Evolutionary conservation across 352 stramenopile species (phyloP).

Genomic region (Vaucheria bursata): DNA sequence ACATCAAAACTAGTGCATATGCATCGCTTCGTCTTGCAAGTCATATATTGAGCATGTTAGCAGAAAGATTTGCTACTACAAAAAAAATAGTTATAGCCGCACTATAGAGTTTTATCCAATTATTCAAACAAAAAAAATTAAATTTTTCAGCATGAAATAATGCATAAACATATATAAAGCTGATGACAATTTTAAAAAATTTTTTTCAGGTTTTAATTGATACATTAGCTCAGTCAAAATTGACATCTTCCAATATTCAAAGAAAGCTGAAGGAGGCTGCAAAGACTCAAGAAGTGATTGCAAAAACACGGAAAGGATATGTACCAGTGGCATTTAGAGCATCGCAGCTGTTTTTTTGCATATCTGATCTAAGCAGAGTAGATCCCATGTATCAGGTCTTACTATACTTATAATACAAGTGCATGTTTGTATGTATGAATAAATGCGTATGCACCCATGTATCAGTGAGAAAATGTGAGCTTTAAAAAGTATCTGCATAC

Average conservation of each 20-base stretch:
- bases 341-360: conserved; percentile 77
- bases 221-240: conserved; percentile 79
- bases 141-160: background rate
- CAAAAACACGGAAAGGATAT: conserved; percentile 69
- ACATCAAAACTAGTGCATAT: too few species aligned
- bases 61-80: background rate
- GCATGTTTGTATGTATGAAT: too few species aligned
- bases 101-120: too few species aligned
- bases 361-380: conserved; percentile 71
- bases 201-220: conserved; percentile 68
- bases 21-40: background rate
- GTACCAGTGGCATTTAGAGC: conserved; percentile 72
- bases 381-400: conserved; percentile 71
- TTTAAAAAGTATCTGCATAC: background rate
- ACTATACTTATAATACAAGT: background rate
- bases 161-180: background rate
- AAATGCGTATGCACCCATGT: too few species aligned
- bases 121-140: background rate
- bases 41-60: background rate
- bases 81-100: too few species aligned
- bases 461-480: background rate
- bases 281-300: conserved; percentile 80
- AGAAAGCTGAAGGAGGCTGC: conserved; percentile 82
- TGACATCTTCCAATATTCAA: conserved; percentile 82
- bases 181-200: background rate